Base-by-base conservation (phyloP, 2,329 filamentous ascomycete genomes). In the Amauroascus niger region DNA sequence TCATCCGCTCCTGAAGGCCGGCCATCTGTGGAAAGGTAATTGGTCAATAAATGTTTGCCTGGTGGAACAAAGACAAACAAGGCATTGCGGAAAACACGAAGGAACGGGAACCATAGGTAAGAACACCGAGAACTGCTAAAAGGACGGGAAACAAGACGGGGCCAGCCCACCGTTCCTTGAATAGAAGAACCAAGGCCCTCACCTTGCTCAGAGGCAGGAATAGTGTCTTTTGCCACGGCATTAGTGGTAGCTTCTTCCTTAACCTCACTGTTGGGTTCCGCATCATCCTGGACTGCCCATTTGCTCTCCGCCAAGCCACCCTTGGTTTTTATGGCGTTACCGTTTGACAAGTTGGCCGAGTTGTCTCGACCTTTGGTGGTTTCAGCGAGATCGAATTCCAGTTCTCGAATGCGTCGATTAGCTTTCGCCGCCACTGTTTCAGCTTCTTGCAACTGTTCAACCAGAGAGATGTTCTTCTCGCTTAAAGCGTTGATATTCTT, bases 131-230 rank as follows among this genome's bases (percentile, higher is more conserved):
- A 40, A 40, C 5, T 40, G 18, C 37, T 28, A 33, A 44, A 63
- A 59, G 43, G 60, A 62, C 30, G 16, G 47, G 62, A 61, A 47
- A 63, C 62, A 57, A 68, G 67, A 69, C 64, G 67, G 67, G 70
- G 69, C 64, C 63, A 58, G 66, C 70, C 70, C 70, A 73, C 70
- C 70, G 69, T 73, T 71, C 71, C 70, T 67, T 71, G 67, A 63
- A 73, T 72, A 62, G 69, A 71, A 69, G 69, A 68, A 64, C 70
- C 70, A 65, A 71, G 69, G 64, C 70, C 69, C 71, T 73, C 71
- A 70, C 69, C 69, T 72, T 72, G 69, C 66, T 60, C 62, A 64
- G 66, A 60, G 61, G 64, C 62, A 62, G 65, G 62, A 64, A 64
- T 65, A 55, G 62, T 55, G 22, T 63, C 65, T 55, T 67, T 68